phyloP scores from a whole-genome alignment of 345 rosid species.

The Brassica incana region DNA sequence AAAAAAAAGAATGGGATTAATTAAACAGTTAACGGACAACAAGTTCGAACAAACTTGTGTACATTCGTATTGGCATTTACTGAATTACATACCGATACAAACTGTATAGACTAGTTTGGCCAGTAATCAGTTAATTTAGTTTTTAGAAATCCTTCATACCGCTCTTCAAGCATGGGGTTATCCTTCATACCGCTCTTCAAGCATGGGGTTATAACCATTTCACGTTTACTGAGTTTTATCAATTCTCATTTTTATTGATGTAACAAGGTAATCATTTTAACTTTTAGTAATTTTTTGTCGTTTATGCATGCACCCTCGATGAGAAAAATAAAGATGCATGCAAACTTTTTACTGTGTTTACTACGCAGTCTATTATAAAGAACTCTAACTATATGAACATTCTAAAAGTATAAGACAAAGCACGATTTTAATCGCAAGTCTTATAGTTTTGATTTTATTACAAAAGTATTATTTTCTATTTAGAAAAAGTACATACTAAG shows the following conservation, averaged over 20 bases:
- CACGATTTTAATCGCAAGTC: too few relatives aligned
- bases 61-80: neutral
- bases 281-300: neutral
- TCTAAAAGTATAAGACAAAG: too few relatives aligned
- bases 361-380: too few relatives aligned
- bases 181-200: neutral
- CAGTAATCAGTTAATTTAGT: neutral
- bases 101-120: conserved; percentile 4
- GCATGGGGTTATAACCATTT: neutral
- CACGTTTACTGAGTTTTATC: neutral
- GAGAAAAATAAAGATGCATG: neutral
- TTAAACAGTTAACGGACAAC: conserved; percentile 7
- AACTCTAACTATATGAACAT: too few relatives aligned
- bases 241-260: neutral
- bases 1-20: neutral
- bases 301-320: neutral
- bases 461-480: too few relatives aligned
- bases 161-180: neutral
- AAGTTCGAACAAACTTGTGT: conserved; percentile 10
- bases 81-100: neutral
- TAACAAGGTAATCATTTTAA: neutral
- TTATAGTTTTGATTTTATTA: too few relatives aligned
- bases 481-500: too few relatives aligned
- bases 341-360: neutral
- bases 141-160: neutral